These are phyloP conservation scores for Solanum lignicaule DNA, from an alignment of 257 asterid species.

Conservation along the genomic window DNA sequence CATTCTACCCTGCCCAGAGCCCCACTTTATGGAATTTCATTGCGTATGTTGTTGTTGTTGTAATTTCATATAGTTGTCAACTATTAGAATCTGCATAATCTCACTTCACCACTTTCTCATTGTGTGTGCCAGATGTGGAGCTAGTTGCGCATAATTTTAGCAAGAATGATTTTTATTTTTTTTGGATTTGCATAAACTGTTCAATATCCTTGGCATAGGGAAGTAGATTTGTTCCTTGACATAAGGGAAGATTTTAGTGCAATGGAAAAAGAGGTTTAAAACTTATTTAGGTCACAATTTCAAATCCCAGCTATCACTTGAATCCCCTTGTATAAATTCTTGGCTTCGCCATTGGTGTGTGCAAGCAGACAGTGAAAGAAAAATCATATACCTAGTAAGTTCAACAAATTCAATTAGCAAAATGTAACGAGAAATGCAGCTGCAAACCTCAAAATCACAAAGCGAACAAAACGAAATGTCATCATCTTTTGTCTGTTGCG, in stretches of 20 bases:
- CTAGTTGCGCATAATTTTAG: not conserved
- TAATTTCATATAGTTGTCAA: not conserved
- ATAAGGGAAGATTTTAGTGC: not conserved
- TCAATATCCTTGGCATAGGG: not conserved
- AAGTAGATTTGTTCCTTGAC: not conserved
- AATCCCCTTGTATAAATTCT: not conserved
- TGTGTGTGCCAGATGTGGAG: not conserved
- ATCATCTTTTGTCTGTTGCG: slow-evolving; percentile 45
- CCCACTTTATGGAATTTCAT: too few species aligned
- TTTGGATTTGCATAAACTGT: not conserved
- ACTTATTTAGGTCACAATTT: not conserved
- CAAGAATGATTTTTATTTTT: not conserved
- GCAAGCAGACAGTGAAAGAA: not conserved
- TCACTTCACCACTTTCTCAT: not conserved
- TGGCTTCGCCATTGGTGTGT: not conserved
- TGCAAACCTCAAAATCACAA: slow-evolving; percentile 76
- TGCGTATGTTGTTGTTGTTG: too few species aligned
- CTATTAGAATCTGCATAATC: not conserved
- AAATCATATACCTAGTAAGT: not conserved
- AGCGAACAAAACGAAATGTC: slow-evolving; percentile 77
- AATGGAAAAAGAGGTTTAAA: not conserved
- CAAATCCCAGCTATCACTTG: not conserved
- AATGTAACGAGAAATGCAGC: not conserved
- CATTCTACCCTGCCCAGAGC: too few species aligned
- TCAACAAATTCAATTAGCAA: not conserved